These are phyloP conservation scores for Copromyces sp. DNA, from an alignment of 495 filamentous ascomycete species.

Conservation along the genomic window DNA sequence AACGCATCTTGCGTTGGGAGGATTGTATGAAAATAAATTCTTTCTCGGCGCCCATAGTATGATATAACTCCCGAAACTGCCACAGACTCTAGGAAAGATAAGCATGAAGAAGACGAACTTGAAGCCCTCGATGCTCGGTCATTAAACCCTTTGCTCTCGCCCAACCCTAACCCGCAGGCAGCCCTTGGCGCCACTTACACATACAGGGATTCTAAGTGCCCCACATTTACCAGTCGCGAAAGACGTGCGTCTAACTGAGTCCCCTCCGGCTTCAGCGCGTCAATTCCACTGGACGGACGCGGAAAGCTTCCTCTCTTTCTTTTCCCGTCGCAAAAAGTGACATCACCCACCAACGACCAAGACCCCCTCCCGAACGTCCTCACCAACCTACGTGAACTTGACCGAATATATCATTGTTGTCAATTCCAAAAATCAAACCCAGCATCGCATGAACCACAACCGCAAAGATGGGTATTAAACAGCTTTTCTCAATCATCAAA, in stretches of 20 bases:
- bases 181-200: background rate
- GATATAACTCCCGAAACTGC: background rate
- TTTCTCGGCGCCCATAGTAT: no score
- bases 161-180: background rate
- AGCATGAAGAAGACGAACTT: background rate
- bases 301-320: background rate
- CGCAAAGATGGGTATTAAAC: slow-evolving; percentile 78
- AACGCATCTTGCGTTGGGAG: background rate
- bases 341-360: background rate
- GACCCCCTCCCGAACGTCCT: background rate
- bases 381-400: background rate
- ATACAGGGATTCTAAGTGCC: background rate
- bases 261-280: background rate
- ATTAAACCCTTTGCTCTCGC: background rate
- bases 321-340: background rate
- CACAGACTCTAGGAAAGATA: background rate
- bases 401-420: no score
- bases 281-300: background rate
- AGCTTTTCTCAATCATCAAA: slow-evolving; percentile 76
- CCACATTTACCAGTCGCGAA: background rate
- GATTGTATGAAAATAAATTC: background rate
- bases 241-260: background rate
- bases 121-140: background rate
- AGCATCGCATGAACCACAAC: background rate
- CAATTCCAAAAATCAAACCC: background rate